phyloP scores from a whole-genome alignment of 2,329 filamentous ascomycete genomes.

The Teratosphaeria epicoccoides region DNA sequence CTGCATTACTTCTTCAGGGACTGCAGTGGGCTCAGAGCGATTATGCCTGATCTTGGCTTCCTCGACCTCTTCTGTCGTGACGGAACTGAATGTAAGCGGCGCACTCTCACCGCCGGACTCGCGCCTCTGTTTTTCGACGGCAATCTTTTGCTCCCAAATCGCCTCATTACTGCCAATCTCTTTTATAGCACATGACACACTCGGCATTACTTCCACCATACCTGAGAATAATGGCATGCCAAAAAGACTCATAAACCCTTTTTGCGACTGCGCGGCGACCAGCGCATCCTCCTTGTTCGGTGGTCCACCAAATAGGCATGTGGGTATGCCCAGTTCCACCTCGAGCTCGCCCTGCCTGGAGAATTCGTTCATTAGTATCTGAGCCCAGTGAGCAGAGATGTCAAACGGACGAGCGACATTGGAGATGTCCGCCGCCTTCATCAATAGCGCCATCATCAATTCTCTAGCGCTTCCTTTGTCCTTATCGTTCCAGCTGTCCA shows the following conservation, averaged over 20 bases:
- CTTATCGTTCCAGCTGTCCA: constrained; percentile 67
- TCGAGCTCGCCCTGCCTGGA: constrained; percentile 90
- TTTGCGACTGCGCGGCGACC: constrained; percentile 76
- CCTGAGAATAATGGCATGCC: constrained; percentile 84
- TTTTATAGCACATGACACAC: constrained; percentile 71
- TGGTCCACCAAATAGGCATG: constrained; percentile 69
- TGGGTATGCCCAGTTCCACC: constrained; percentile 71
- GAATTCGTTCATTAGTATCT: constrained; percentile 91
- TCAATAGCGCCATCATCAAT: constrained; percentile 77
- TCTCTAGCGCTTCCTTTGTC: constrained; percentile 66
- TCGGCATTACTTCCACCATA: constrained; percentile 74
- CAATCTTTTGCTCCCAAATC: constrained; percentile 60
- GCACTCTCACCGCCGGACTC: constrained; percentile 15
- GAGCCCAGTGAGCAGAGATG: constrained; percentile 78
- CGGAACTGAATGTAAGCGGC: constrained; percentile 20
- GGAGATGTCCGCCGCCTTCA: constrained; percentile 98
- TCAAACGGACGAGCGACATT: constrained; percentile 85
- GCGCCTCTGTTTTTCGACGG: constrained; percentile 48
- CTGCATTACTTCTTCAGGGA: constrained; percentile 12
- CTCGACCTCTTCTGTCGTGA: constrained; percentile 21
- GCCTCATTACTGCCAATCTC: constrained; percentile 69
- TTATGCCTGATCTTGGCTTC: constrained; percentile 20
- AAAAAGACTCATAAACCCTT: constrained; percentile 95
- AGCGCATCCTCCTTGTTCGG: constrained; percentile 72
- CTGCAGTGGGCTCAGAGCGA: constrained; percentile 19